Evolutionary conservation across 495 filamentous ascomycete genomes (phyloP), one percentile per base, ranked within the genome.

Genomic region (Darksidea phi): DNA sequence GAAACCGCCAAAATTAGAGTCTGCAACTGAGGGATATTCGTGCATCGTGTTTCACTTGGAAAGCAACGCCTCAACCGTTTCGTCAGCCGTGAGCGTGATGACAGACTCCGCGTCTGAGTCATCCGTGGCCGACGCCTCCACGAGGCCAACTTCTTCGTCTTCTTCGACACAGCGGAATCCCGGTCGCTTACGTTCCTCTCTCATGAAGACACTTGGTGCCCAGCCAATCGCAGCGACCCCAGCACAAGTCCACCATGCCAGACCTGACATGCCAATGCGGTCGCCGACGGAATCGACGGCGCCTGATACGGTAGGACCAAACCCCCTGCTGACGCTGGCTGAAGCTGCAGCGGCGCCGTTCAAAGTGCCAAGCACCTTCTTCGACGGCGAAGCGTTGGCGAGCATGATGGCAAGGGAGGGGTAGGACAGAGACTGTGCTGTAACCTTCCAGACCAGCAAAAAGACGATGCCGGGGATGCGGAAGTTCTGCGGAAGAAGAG

Each of bases 281-380:
- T 96, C 79, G 23, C 95, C 94, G 57, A 84, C 78, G 18, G 89
- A 79, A 73, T 97, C 93, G 49, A 98, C 80, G 15, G 90, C 72
- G 4, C 94, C 94, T 11, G 92, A 94, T 32, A 97, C 73, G 0
- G 88, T 91, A 5, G 94, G 94, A 1, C 94, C 94, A 67, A 95
- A 84, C 1, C 91, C 90, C 51, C 94, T 84, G 64, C 83, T 87
- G 41, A 97, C 74, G 70, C 91, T 95, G 21, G 95, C 94, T 6
- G 87, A 89, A 13, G 90, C 95, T 25, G 91, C 90, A 7, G 90
- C 89, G n/a, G 90, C 84, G 34, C 94, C 94, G 64, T 97, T 97
- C 75, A 98, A 88, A 6, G 87, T 86, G 0, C 94, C 94, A 12
- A 97, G 84, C 8, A 92, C 86, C 18, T 89, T 81, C 25, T 84